Percentiles rank a stretch among this genome's conserved stretches.
Conservation (phyloP, 805 yeast genomes). For the Clavispora vitiphila region DNA sequence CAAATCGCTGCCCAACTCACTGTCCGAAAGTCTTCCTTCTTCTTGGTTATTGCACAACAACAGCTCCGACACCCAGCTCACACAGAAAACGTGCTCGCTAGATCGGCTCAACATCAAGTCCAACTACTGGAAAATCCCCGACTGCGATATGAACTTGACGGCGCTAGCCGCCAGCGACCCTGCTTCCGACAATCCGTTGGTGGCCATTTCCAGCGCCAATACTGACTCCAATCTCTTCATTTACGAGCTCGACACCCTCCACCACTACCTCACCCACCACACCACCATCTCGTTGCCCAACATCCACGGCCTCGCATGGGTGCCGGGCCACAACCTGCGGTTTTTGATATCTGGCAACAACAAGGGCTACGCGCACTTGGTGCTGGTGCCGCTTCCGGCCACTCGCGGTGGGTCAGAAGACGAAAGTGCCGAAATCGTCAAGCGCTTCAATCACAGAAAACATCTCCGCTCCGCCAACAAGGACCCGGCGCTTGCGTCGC, state of each 20-base stretch:
- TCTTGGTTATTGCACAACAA: constrained; percentile 30
- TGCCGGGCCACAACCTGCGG: constrained; percentile 31
- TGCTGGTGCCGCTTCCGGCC: constrained; percentile 55
- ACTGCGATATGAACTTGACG: constrained; percentile 40
- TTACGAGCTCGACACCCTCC: constrained; percentile 39
- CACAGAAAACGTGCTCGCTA: constrained; percentile 39
- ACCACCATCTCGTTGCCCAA: constrained; percentile 56
- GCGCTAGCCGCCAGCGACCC: constrained; percentile 30
- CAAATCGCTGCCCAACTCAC: constrained; percentile 16
- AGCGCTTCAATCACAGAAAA: constrained; percentile 72
- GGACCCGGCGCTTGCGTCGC: constrained; percentile 16
- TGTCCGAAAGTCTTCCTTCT: constrained; percentile 15
- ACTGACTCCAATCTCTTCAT: constrained; percentile 44
- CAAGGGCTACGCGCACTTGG: constrained; percentile 68
- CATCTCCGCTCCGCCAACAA: constrained; percentile 41
- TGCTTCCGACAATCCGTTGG: constrained; percentile 24
- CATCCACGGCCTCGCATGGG: constrained; percentile 51
- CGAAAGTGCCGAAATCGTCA: constrained; percentile 65
- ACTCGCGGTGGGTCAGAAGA: constrained; percentile 18
- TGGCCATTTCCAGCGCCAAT: constrained; percentile 52
- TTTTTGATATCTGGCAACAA: constrained; percentile 68
- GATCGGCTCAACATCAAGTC: constrained; percentile 38
- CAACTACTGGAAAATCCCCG: constrained; percentile 44
- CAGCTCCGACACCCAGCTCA: constrained; percentile 26
- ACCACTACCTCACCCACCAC: constrained; percentile 47